phyloP scores from a whole-genome alignment of 805 yeast genomes.

The Wickerhamiella sergipiensis region DNA sequence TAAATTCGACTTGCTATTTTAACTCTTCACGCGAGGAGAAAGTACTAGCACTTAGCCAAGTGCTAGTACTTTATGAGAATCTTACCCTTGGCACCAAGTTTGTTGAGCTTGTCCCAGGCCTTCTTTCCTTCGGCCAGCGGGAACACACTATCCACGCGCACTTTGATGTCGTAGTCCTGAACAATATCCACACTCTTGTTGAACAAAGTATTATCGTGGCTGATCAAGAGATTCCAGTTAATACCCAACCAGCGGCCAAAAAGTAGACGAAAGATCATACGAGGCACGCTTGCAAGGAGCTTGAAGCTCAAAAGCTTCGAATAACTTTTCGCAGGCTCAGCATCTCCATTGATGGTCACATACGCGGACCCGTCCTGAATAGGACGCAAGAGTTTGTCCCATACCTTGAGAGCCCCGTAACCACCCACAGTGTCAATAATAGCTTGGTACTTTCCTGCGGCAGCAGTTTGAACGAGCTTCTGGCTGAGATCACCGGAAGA shows the following conservation, averaged over 20 bases:
- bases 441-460: slow-evolving; percentile 26
- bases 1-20: too few relatives aligned
- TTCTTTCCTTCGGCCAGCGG: slow-evolving; percentile 36
- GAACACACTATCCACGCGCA: slow-evolving; percentile 41
- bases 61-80: slow-evolving; percentile 29
- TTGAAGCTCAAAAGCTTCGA: background rate
- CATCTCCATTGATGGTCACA: slow-evolving; percentile 45
- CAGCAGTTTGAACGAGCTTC: background rate
- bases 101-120: slow-evolving; percentile 37
- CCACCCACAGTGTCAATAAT: slow-evolving; percentile 58
- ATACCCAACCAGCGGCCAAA: slow-evolving; percentile 22
- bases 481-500: slow-evolving; percentile 2
- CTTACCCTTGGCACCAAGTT: slow-evolving; percentile 51
- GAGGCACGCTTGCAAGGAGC: slow-evolving; percentile 9
- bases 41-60: too few relatives aligned
- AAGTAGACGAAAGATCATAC: slow-evolving; percentile 17
- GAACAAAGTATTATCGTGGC: background rate
- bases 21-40: too few relatives aligned
- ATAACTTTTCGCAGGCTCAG: slow-evolving; percentile 9
- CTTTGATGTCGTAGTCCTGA: slow-evolving; percentile 29
- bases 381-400: slow-evolving; percentile 34
- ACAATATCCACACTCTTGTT: slow-evolving; percentile 23
- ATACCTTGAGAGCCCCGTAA: slow-evolving; percentile 32
- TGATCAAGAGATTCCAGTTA: slow-evolving; percentile 16
- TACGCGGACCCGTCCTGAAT: slow-evolving; percentile 35